Base-by-base conservation (phyloP, 176 grass and related monocot species). In the Ampelocalamus luodianensis region DNA sequence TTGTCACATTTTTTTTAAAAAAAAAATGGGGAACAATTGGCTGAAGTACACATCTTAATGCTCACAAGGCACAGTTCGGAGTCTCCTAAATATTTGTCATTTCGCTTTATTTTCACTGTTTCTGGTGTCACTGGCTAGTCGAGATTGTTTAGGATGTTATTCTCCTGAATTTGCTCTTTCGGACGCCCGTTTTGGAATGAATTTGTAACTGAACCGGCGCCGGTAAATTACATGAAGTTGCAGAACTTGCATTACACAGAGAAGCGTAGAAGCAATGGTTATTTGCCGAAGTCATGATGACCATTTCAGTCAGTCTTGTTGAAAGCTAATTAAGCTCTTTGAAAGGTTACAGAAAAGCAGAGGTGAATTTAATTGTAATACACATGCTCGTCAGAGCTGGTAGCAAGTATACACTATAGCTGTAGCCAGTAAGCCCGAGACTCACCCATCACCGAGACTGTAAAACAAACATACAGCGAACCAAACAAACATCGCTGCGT, bases 341-440 rank as follows among this genome's bases (percentile, higher is more conserved):
- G 40, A 24, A 81, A 61, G 16, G 32, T 87, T 82, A 83, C 76
- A 80, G 11, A 39, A 69, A 60, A 53, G 74, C 68, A 67, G 61
- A 15, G 42, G 43, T 42, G 48, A 76, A 60, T 12, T 69, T 8
- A 68, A 68, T 77, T 81, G 70, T 22, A 39, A 81, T 76, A 80
- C 79, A 76, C 82, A 81, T 24, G 50, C 62, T 74, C 71, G 5
- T 81, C 29, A 34, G 70, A 76, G 51, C 70, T 77, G 42, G 69
- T 89, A 38, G 44, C 74, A 58, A 88, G 49, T 80, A 43, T 75
- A 68, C 70, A 85, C 60, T 76, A n/a, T 62, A 68, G 39, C 74
- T 60, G 50, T 78, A 22, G 55, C 79, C 46, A 82, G 49, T 38
- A 74, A 27, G 42, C 75, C 23, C 23, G 71, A 53, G 71, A 82